These are phyloP conservation scores for Paracoccidioides brasiliensis DNA, from an alignment of 2,329 filamentous ascomycete species.

Conservation along the genomic window DNA sequence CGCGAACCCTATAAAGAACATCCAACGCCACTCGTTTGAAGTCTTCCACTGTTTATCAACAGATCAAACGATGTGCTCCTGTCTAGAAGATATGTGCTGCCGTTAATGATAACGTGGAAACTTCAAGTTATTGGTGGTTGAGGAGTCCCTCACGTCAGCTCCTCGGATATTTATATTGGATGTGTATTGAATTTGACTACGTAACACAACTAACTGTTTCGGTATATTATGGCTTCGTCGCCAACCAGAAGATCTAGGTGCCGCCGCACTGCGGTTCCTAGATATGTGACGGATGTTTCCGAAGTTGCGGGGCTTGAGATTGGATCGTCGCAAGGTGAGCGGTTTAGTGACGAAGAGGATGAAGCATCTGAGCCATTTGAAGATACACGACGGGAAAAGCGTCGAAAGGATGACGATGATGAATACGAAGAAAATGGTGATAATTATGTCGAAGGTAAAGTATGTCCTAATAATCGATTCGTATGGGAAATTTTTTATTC, in stretches of 20 bases:
- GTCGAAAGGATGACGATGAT: slow-evolving; percentile 4
- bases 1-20: not conserved
- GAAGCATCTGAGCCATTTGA: slow-evolving; percentile 15
- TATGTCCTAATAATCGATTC: not conserved
- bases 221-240: slow-evolving; percentile 6
- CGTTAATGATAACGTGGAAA: not conserved
- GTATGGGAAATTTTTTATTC: not conserved
- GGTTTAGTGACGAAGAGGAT: slow-evolving; percentile 7
- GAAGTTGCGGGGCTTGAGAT: slow-evolving; percentile 20
- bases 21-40: not conserved
- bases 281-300: slow-evolving; percentile 26
- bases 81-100: not conserved
- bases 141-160: not conserved
- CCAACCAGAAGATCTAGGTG: slow-evolving; percentile 24
- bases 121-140: not conserved
- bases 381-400: not conserved
- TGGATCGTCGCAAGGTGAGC: slow-evolving; percentile 10
- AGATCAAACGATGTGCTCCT: not conserved
- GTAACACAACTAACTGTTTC: not conserved
- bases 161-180: not conserved
- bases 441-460: slow-evolving; percentile 8
- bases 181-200: too few relatives aligned
- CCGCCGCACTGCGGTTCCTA: slow-evolving; percentile 18
- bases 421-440: slow-evolving; percentile 13
- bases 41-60: not conserved